Evolutionary conservation across 768 basidiomycete species (phyloP).

Genomic region (Leccinum longicurvipes): DNA sequence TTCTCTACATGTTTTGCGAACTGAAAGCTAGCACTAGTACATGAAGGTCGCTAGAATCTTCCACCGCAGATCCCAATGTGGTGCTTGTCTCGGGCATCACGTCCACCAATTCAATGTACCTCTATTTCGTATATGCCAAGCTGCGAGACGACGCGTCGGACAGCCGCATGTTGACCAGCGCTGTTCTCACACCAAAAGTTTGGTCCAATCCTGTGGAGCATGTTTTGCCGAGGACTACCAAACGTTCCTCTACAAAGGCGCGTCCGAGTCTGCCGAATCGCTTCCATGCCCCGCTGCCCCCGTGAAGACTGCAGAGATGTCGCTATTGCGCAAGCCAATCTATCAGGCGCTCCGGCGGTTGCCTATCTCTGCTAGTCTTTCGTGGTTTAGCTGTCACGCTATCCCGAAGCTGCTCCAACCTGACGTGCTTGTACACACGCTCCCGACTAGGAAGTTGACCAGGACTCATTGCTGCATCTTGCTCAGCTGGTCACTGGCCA

Average conservation of each 20-base stretch:
- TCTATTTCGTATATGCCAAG: slow-evolving; percentile 66
- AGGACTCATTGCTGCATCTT: slow-evolving; percentile 29
- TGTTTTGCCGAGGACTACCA: slow-evolving; percentile 73
- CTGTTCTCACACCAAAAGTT: slow-evolving; percentile 71
- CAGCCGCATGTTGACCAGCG: slow-evolving; percentile 43
- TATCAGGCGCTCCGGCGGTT: slow-evolving; percentile 42
- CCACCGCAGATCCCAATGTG: slow-evolving; percentile 49
- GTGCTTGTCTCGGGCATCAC: slow-evolving; percentile 63
- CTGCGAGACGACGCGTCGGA: slow-evolving; percentile 50
- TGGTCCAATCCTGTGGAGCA: slow-evolving; percentile 60
- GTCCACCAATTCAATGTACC: slow-evolving; percentile 50
- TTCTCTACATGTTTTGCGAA: background rate
- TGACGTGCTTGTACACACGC: slow-evolving; percentile 30
- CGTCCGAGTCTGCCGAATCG: slow-evolving; percentile 21
- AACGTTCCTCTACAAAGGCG: slow-evolving; percentile 56
- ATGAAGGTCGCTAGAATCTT: slow-evolving; percentile 41
- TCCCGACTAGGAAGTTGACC: slow-evolving; percentile 26
- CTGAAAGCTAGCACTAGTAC: slow-evolving; percentile 37
- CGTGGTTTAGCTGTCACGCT: background rate
- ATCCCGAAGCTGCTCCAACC: slow-evolving; percentile 7
- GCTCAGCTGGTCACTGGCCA: slow-evolving; percentile 21
- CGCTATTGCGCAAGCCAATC: slow-evolving; percentile 40
- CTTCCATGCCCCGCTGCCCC: slow-evolving; percentile 28
- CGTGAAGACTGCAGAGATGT: slow-evolving; percentile 31
- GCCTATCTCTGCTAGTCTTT: slow-evolving; percentile 42